Conservation (phyloP, 2,329 filamentous ascomycete genomes). For the Colletotrichum camelliae region DNA sequence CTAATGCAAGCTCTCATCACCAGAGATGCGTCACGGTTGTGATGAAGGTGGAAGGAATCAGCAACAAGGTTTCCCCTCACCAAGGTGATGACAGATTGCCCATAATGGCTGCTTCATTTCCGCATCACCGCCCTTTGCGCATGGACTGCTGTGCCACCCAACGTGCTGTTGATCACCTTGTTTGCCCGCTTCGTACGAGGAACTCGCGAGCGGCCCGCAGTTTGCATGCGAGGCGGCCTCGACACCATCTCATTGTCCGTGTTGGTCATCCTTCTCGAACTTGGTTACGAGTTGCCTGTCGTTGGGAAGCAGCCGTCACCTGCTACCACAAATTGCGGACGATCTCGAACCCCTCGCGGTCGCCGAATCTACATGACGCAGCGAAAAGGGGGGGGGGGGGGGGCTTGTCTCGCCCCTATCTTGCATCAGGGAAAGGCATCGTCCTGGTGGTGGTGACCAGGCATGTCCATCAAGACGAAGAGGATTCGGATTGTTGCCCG, state of each 20-base stretch:
- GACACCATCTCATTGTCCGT: background rate
- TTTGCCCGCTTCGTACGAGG: background rate
- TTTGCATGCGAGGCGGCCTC: conserved; percentile 1
- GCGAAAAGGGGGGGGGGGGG: background rate
- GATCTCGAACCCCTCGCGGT: background rate
- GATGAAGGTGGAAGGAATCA: background rate
- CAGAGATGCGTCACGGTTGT: background rate
- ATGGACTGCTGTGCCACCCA: background rate
- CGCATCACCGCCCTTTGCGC: background rate
- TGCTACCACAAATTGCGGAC: background rate
- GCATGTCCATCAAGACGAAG: background rate
- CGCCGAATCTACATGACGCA: background rate
- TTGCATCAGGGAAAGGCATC: background rate
- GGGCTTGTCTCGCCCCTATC: background rate
- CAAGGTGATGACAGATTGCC: background rate
- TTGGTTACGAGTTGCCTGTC: background rate
- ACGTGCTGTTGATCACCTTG: background rate
- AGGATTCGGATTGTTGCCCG: background rate
- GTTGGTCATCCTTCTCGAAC: background rate
- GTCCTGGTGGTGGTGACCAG: background rate
- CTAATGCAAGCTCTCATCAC: conserved; percentile 18
- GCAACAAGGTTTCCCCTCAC: background rate
- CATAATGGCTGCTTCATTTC: background rate
- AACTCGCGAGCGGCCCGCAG: conserved; percentile 1
- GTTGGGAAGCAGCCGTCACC: background rate